phyloP scores from a whole-genome alignment of 805 yeast genomes.

The Maudiozyma bulderi region DNA sequence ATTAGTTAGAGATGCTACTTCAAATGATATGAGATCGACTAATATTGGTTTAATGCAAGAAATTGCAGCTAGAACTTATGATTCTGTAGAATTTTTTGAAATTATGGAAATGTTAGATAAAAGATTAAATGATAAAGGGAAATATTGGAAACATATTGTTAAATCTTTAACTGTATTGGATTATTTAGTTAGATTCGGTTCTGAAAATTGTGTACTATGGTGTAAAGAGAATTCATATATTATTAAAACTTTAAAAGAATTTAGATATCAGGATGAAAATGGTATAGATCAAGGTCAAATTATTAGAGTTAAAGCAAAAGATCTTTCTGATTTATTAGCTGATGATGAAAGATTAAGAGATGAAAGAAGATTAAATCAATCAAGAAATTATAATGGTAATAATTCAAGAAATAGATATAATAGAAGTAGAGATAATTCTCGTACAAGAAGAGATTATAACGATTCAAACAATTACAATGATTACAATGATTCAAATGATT shows the following conservation, averaged over 20 bases:
- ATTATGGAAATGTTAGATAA: slow-evolving; percentile 91
- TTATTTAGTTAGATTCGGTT: slow-evolving; percentile 74
- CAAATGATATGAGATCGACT: slow-evolving; percentile 84
- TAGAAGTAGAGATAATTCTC: neutral
- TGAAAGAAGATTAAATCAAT: slow-evolving; percentile 44
- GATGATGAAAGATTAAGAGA: slow-evolving; percentile 73
- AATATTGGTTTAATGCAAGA: slow-evolving; percentile 73
- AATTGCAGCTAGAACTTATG: slow-evolving; percentile 63
- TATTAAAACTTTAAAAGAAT: slow-evolving; percentile 83
- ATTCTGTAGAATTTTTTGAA: slow-evolving; percentile 66
- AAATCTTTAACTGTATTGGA: slow-evolving; percentile 86
- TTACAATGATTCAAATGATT: neutral
- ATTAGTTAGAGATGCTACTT: slow-evolving; percentile 83
- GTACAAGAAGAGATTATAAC: neutral
- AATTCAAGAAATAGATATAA: slow-evolving; percentile 8
- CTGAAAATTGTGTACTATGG: slow-evolving; percentile 87
- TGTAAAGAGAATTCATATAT: slow-evolving; percentile 79
- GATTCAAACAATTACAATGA: neutral
- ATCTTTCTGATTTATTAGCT: slow-evolving; percentile 63
- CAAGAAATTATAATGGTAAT: slow-evolving; percentile 7
- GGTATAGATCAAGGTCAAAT: slow-evolving; percentile 83
- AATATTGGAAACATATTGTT: slow-evolving; percentile 94
- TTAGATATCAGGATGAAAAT: slow-evolving; percentile 67
- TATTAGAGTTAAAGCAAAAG: slow-evolving; percentile 83
- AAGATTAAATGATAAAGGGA: slow-evolving; percentile 89